Conservation (phyloP, 768 basidiomycete genomes). For the Termitomyces eurrhizus region DNA sequence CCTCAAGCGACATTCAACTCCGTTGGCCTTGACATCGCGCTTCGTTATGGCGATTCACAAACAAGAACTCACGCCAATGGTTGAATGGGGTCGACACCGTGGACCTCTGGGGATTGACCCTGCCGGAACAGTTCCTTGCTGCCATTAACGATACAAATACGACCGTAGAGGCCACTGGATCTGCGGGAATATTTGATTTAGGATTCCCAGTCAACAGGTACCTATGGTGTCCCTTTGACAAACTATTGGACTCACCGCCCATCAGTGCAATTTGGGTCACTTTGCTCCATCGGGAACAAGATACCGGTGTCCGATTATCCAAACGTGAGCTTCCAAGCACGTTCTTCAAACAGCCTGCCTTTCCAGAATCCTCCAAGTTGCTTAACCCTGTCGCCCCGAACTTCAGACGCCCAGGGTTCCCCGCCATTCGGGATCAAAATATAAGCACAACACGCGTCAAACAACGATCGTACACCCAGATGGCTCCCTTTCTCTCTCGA, state of each 20-base stretch:
- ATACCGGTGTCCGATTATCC: background rate
- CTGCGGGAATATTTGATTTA: slow-evolving; percentile 68
- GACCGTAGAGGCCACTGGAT: slow-evolving; percentile 48
- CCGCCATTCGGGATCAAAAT: slow-evolving; percentile 2
- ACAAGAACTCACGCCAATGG: too few species aligned
- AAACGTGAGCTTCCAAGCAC: slow-evolving; percentile 7
- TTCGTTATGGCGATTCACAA: slow-evolving; percentile 68
- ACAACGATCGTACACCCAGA: slow-evolving; percentile 24
- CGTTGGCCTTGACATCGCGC: slow-evolving; percentile 38
- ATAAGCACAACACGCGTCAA: slow-evolving; percentile 14
- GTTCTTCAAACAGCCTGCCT: slow-evolving; percentile 21
- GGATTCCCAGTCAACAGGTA: slow-evolving; percentile 76
- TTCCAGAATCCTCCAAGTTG: slow-evolving; percentile 25
- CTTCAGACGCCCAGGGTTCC: slow-evolving; percentile 8
- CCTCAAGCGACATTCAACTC: slow-evolving; percentile 46
- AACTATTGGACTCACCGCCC: background rate
- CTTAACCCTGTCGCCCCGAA: slow-evolving; percentile 9
- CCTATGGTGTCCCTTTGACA: background rate
- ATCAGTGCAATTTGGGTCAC: slow-evolving; percentile 44
- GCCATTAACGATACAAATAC: slow-evolving; percentile 70
- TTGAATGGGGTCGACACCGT: slow-evolving; percentile 57
- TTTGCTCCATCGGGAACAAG: slow-evolving; percentile 24
- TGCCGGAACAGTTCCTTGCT: slow-evolving; percentile 55
- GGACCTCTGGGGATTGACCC: slow-evolving; percentile 46
- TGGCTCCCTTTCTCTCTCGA: slow-evolving; percentile 45